Evolutionary conservation across 257 asterid genomes (phyloP), one percentile per base, ranked within the genome.

Genomic region (Nicotiana tomentosiformis): DNA sequence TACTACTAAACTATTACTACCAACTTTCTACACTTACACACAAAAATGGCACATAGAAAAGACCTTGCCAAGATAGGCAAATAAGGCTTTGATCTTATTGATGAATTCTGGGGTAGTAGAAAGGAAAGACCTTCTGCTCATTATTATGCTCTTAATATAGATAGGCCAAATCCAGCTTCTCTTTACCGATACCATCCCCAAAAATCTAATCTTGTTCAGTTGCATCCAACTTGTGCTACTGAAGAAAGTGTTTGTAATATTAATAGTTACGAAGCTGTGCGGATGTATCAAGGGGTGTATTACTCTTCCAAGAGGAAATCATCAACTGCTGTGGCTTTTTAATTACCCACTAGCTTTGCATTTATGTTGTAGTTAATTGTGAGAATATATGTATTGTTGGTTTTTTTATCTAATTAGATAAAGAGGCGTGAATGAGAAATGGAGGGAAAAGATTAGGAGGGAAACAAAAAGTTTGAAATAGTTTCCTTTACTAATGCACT

Each of bases 281-380:
- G 23, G 12, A 72, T 23, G 23, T 12, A 46, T 72, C 37, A 23
- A 46, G 23, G 39, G 12, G 20, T 6, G 7, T 4, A 72, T 46
- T 46, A 43, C 61, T 46, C 79, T 46, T 46, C 79, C 18, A 72
- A 46, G 61, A 72, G 39, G 49, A 72, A 46, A 72, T 0, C 61
- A 72, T 72, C 79, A 23, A 72, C 79, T 46, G 79, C 79, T 72
- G 23, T 1, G 39, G 61, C 61, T 14, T 72, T 72, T 72, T 70
- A 68, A 37, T 33, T 10, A 68, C 9, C 53, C 32, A 68, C 6
- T 55, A 16, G 17, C 11, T 68, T 23, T 10, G 77, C 17, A 5
- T 69, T 37, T 69, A 37, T 39, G 32, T 68, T 68, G 9, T n/a
- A 23, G 77, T 67, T 68, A 35, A 10, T 35, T 9, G 56, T 10